Percentiles rank a stretch among this genome's conserved stretches.
Conservation (phyloP, 148 eudicot species). For the Rhododendron henanense region DNA sequence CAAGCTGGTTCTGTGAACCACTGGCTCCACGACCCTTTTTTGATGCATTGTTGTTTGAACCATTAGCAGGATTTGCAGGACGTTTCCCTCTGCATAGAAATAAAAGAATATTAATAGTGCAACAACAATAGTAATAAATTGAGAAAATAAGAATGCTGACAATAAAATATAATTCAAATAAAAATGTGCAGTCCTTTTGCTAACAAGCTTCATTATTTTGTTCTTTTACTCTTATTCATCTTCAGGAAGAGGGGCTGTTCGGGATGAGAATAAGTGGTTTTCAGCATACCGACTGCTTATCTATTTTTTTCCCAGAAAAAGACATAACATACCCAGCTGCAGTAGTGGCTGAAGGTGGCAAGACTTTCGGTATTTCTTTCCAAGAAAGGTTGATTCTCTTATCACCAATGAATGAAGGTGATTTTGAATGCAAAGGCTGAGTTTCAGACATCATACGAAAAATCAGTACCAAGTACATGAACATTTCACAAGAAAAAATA, state of each 20-base stretch:
- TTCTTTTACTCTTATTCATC: not conserved
- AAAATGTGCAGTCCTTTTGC: not conserved
- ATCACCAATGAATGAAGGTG: slow-evolving; percentile 85
- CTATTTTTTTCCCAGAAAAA: not conserved
- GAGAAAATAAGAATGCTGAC: not conserved
- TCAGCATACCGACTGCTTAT: not conserved
- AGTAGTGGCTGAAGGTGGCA: slow-evolving; percentile 35
- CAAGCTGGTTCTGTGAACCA: slow-evolving; percentile 53
- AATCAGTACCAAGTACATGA: not conserved
- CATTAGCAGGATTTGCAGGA: slow-evolving; percentile 38
- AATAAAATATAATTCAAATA: not conserved
- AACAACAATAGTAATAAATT: not conserved
- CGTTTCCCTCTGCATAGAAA: slow-evolving; percentile 30
- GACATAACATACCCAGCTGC: slow-evolving; percentile 43
- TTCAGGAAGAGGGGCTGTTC: not conserved
- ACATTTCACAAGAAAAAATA: not conserved
- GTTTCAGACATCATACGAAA: not conserved
- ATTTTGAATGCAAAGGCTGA: slow-evolving; percentile 77
- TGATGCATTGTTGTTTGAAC: slow-evolving; percentile 38
- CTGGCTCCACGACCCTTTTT: slow-evolving; percentile 77
- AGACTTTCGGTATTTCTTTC: slow-evolving; percentile 71
- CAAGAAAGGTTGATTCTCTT: slow-evolving; percentile 76
- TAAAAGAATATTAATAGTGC: not conserved
- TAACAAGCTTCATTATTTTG: not conserved
- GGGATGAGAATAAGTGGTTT: not conserved